Evolutionary conservation across 2,329 filamentous ascomycete species (phyloP), one percentile per base, ranked within the genome.

Genomic region (Sclerotinia spermophila): DNA sequence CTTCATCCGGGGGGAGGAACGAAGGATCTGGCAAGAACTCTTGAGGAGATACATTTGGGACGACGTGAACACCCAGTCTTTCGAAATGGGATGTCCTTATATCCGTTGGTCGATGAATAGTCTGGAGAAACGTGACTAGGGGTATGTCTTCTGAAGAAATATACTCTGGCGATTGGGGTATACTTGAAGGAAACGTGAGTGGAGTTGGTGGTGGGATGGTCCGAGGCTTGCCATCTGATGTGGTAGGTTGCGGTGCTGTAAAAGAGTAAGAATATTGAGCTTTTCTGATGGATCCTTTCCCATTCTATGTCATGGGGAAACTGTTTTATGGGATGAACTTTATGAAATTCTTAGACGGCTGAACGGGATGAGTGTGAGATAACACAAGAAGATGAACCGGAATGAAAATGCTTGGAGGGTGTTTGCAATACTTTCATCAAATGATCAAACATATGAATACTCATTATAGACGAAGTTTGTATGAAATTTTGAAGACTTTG

Each of bases 21-120:
- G 82, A 81, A 21, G 83, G 76, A 72, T 88, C 84, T 5, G 88
- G 88, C 68, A 90, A 79, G 59, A 90, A 77, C 27, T 86, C 81
- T 67, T 81, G 77, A 19, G 82, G 74, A n/a, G 82, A 75, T 38
- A 82, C 84, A 78, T 89, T 82, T 42, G 82, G 76, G 73, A 83
- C 83, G 74, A 90, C 81, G 75, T 88, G 83, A 44, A 89, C 81
- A 6, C 87, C 87, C 51, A 90, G 82, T 17, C 87, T 87, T 71
- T 85, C 82, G 68, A 90, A 85, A 72, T 89, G 84, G 55, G 82
- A 76, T 56, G 84, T 77, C 40, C 77, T 79, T 71, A 87, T 79
- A 69, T 87, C 85, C 33, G 79, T 77, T 3, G 86, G 84, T 53
- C 88, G 84, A 68, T 86, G 83, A 40, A 88, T 84, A 44, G 79